phyloP scores from a whole-genome alignment of 176 grass and related monocot genomes.

The Areca catechu region DNA sequence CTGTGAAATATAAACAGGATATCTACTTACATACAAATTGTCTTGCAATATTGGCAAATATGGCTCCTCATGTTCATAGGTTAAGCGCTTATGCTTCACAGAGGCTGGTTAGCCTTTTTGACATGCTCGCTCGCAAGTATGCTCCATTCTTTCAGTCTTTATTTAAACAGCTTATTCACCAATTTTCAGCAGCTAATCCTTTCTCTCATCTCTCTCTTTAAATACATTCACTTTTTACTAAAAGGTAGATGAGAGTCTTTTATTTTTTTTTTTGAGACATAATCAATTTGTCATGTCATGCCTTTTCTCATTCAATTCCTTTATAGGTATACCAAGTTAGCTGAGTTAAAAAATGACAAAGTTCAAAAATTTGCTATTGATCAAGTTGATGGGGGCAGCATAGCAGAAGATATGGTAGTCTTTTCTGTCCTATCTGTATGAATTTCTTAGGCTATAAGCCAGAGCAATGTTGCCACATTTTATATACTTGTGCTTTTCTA shows the following conservation, averaged over 20 bases:
- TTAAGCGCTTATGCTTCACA: constrained; percentile 97
- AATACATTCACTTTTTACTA: too few species aligned
- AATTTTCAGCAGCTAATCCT: too few species aligned
- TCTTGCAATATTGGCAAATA: constrained; percentile 95
- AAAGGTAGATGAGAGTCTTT: background rate
- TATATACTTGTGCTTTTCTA: constrained; percentile 6
- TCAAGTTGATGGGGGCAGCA: constrained; percentile 61
- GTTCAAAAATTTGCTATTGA: constrained; percentile 46
- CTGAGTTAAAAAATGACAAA: constrained; percentile 94
- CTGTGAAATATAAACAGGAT: constrained; percentile 56
- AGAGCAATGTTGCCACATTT: constrained; percentile 5
- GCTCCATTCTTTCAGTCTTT: constrained; percentile 18
- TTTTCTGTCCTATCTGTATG: background rate
- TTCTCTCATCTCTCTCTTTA: too few species aligned
- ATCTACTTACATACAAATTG: constrained; percentile 98
- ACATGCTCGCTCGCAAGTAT: constrained; percentile 99
- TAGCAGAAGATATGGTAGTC: constrained; percentile 86
- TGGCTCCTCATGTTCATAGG: constrained; percentile 90
- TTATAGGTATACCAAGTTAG: constrained; percentile 86
- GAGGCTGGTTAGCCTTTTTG: constrained; percentile 99
- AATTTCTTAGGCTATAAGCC: background rate
- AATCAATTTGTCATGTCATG: background rate
- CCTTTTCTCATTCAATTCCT: background rate
- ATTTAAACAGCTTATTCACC: constrained; percentile 2
- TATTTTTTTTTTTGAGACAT: background rate